phyloP scores from a whole-genome alignment of 768 basidiomycete genomes.

The Leccinum sublutescens region DNA sequence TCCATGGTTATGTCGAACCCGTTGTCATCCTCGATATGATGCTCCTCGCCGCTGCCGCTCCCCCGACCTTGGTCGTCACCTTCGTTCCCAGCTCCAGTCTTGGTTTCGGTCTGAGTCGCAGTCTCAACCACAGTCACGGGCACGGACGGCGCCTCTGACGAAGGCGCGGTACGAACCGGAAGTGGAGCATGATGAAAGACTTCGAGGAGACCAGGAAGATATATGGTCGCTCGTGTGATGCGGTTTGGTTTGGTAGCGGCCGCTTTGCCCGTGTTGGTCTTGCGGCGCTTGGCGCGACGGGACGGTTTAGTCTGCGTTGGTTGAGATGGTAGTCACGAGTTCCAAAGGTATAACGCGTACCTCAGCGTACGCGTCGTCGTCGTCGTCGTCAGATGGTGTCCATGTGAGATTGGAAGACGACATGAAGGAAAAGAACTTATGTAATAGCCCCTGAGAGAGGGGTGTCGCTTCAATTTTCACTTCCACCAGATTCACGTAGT shows the following conservation, averaged over 20 bases:
- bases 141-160: neutral
- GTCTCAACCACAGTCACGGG: neutral
- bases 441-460: no score
- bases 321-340: neutral
- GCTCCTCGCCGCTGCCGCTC: no score
- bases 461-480: no score
- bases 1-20: slow-evolving; percentile 38
- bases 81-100: neutral
- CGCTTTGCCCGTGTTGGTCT: slow-evolving; percentile 20
- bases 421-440: neutral
- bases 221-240: slow-evolving; percentile 17
- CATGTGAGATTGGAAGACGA: slow-evolving; percentile 1
- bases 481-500: no score
- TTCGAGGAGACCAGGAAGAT: slow-evolving; percentile 18
- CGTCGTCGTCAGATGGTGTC: slow-evolving; percentile 21
- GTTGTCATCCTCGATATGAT: neutral
- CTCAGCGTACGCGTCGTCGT: slow-evolving; percentile 17
- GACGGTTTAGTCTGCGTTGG: slow-evolving; percentile 8
- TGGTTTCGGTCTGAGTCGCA: neutral
- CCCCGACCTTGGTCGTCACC: no score
- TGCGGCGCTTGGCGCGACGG: slow-evolving; percentile 28
- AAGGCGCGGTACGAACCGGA: neutral
- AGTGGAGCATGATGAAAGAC: slow-evolving; percentile 15
- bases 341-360: slow-evolving; percentile 3
- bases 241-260: slow-evolving; percentile 5